Conservation (phyloP, 768 basidiomycete species). For the Pleurotus cornucopiae region DNA sequence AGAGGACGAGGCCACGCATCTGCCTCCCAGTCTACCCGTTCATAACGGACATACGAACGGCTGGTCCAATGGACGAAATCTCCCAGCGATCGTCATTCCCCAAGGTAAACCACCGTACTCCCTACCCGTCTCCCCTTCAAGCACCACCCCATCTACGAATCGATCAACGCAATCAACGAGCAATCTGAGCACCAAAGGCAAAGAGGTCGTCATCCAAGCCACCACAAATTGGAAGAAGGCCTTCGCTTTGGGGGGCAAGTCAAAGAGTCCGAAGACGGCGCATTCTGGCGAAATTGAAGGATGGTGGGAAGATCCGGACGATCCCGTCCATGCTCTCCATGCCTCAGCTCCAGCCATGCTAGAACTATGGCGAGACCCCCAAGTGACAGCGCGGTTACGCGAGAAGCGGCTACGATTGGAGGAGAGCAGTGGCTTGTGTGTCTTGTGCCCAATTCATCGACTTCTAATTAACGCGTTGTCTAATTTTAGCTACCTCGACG, state of each 20-base stretch:
- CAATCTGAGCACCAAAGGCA: constrained; percentile 25
- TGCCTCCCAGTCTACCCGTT: constrained; percentile 34
- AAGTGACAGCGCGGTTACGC: constrained; percentile 56
- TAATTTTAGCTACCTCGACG: constrained; percentile 65
- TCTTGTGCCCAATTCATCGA: constrained; percentile 13
- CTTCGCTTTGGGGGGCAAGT: constrained; percentile 53
- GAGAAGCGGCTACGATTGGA: constrained; percentile 69
- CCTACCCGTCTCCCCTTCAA: constrained; percentile 24
- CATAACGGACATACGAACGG: constrained; percentile 12
- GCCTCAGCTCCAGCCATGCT: constrained; percentile 62
- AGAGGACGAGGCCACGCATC: constrained; percentile 66
- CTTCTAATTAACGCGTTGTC: constrained; percentile 9
- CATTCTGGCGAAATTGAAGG: constrained; percentile 70
- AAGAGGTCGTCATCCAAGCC: constrained; percentile 61
- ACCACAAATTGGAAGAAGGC: constrained; percentile 68
- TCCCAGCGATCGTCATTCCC: constrained; percentile 47
- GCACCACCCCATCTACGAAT: constrained; percentile 20
- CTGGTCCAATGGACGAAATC: constrained; percentile 39
- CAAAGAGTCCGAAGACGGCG: constrained; percentile 66
- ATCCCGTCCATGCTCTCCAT: constrained; percentile 72
- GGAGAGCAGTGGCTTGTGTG: constrained; percentile 85
- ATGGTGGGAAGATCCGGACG: constrained; percentile 85
- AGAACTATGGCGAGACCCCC: constrained; percentile 73
- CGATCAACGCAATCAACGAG: constrained; percentile 23
- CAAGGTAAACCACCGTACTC: constrained; percentile 26